These are phyloP conservation scores for Aspergillus ochraceus DNA, from an alignment of 2,329 filamentous ascomycete genomes.

Conservation along the genomic window DNA sequence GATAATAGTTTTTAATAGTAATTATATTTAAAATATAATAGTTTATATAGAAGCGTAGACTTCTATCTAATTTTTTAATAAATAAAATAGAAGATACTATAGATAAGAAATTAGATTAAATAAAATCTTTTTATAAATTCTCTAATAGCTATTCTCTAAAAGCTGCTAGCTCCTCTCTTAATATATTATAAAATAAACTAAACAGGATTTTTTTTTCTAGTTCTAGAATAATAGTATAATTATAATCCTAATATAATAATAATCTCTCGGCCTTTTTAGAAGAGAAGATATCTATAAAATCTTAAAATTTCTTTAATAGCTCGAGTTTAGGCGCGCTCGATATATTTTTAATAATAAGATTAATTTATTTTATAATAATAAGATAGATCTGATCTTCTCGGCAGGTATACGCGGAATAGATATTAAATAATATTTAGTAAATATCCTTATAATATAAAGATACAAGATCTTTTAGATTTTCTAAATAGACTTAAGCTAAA, in stretches of 20 bases:
- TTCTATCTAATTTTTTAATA: no score
- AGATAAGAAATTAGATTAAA: background rate
- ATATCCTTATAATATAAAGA: background rate
- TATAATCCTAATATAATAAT: background rate
- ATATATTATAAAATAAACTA: background rate
- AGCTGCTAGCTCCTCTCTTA: background rate
- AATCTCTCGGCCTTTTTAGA: background rate
- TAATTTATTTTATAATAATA: background rate
- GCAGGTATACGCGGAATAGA: no score
- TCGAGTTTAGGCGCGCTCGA: background rate
- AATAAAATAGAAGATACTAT: no score
- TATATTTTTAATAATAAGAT: background rate
- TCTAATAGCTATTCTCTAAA: background rate
- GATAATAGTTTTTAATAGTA: no score
- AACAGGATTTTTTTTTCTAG: background rate
- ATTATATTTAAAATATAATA: no score
- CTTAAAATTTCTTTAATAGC: no score
- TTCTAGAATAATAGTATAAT: background rate
- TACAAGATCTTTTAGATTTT: background rate
- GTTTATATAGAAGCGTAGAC: no score
- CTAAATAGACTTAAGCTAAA: no score
- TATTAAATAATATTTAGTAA: background rate
- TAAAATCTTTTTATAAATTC: background rate
- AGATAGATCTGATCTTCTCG: no score
- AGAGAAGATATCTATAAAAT: background rate